Evolutionary conservation across 805 yeast species (phyloP), one percentile per base, ranked within the genome.

Genomic region (Cyberlindnera misumaiensis): DNA sequence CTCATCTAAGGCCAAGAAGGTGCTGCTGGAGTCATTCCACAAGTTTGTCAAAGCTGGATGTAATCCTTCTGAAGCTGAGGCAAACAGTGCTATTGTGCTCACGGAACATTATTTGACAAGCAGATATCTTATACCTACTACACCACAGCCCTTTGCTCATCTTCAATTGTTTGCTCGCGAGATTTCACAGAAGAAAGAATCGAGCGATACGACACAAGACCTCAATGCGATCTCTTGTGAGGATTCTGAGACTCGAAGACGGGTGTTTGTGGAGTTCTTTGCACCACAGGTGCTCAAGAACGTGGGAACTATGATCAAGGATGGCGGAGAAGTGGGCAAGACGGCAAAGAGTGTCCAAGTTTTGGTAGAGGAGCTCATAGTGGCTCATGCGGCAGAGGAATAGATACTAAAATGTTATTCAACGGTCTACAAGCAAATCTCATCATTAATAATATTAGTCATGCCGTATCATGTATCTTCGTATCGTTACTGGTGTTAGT

Each of bases 281-380:
- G 51, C 61, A 32, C 57, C 58, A 2, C 74, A 73, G 10, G 63
- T 84, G 35, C 39, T 51, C 15, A 67, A 63, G 34, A 81, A 84
- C 28, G 63, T 81, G 16, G 63, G 60, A 1, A 64, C 64, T 29
- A 50, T 75, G 25, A 58, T 76, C 9, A 76, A 75, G 49, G 93
- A 83, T 46, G 94, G 87, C 11, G 89, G 89, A 1, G 85, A 79
- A 34, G 62, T 72, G 14, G 88, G 88, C 3, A 70, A 77, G 44
- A 70, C 56, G 11, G 69, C 74, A 7, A 64, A 61, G 17, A 32
- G 44, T 3, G 27, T 53, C n/a, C 40, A 49, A 24, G 30, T 32
- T 3, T 14, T 53, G 13, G 32, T 42, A 1, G 46, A 42, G 16
- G 44, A 41, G 27, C 34, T 45, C 14, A 20, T 38, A 8, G 44